phyloP scores from a whole-genome alignment of 148 eudicot genomes.

The Selenicereus undatus region DNA sequence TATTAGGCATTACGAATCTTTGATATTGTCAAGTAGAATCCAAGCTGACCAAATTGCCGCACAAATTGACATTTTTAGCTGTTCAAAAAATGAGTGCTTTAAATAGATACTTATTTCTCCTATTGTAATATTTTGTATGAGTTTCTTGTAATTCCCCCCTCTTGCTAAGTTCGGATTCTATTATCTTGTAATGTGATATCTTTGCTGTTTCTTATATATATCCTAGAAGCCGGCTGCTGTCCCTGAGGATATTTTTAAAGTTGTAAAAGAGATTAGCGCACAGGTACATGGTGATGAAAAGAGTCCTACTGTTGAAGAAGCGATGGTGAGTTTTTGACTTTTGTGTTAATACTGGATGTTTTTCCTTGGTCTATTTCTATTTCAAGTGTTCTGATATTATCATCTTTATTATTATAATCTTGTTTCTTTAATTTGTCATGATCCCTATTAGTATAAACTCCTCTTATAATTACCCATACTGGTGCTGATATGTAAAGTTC shows the following conservation, averaged over 20 bases:
- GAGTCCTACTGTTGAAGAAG: conserved; percentile 14
- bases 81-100: background rate
- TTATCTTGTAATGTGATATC: background rate
- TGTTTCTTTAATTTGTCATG: background rate
- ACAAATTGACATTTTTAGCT: background rate
- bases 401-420: too few relatives aligned
- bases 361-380: background rate
- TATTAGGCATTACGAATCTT: background rate
- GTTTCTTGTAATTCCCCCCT: background rate
- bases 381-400: background rate
- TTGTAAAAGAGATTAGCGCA: conserved; percentile 23
- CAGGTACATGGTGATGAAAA: conserved; percentile 24
- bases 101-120: too few relatives aligned
- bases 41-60: background rate
- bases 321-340: conserved; percentile 38
- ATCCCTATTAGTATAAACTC: background rate
- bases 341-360: background rate
- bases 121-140: background rate
- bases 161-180: background rate
- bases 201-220: conserved; percentile 10
- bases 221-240: conserved; percentile 24
- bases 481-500: background rate
- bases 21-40: background rate
- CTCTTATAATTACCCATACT: background rate
- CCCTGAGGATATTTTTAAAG: conserved; percentile 27